Percentiles rank a stretch among this genome's conserved stretches.
Conservation (phyloP, 1,139 yeast species). For the Debaryomyces subglobosus region DNA sequence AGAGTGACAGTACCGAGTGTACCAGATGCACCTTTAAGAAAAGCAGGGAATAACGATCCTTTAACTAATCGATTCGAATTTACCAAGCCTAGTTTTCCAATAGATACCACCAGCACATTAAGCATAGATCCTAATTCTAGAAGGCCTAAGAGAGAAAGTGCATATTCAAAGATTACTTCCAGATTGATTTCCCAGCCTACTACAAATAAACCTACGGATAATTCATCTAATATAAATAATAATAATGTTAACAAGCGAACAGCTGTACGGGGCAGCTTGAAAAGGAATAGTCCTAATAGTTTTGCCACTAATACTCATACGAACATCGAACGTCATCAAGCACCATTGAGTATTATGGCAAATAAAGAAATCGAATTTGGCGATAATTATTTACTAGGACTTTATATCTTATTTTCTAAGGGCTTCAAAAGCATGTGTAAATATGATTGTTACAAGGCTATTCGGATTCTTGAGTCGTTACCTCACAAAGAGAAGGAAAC, state of each 20-base stretch:
- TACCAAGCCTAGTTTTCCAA: conserved; percentile 39
- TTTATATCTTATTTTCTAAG: conserved; percentile 66
- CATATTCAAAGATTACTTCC: conserved; percentile 55
- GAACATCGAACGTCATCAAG: conserved; percentile 9
- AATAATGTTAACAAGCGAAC: conserved; percentile 15
- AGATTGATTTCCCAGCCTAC: conserved; percentile 54
- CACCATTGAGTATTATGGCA: conserved; percentile 16
- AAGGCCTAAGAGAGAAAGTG: conserved; percentile 28
- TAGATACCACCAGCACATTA: conserved; percentile 6
- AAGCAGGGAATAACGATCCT: conserved; percentile 30
- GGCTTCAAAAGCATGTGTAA: conserved; percentile 65
- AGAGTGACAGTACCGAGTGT: conserved; percentile 41
- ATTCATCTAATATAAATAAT: conserved; percentile 10
- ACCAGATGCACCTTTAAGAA: conserved; percentile 61
- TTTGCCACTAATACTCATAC: conserved; percentile 12
- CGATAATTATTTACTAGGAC: conserved; percentile 48
- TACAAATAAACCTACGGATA: conserved; percentile 13
- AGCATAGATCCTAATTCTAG: conserved; percentile 14
- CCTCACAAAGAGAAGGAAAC: conserved; percentile 69
- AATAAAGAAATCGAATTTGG: conserved; percentile 41
- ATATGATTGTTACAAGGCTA: conserved; percentile 82
- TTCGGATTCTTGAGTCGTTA: conserved; percentile 64
- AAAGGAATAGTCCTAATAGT: conserved; percentile 30
- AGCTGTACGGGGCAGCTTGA: conserved; percentile 23
- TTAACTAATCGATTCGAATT: conserved; percentile 28